Evolutionary conservation across 1,284 basidiomycete species (phyloP).

Genomic region (Porogramme epimiltina): DNA sequence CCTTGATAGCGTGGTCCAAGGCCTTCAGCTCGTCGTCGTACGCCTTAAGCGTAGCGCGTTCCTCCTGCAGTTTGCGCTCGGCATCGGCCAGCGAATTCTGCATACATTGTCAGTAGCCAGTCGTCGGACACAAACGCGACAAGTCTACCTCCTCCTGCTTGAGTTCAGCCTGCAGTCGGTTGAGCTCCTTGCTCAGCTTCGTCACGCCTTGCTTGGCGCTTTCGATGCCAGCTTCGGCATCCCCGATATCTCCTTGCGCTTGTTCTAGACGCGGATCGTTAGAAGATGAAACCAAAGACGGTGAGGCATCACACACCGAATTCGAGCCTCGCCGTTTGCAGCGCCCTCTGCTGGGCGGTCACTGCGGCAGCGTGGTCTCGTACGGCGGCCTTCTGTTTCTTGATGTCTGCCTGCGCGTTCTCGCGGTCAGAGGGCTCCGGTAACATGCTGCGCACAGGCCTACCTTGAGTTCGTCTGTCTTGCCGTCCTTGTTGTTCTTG

Average conservation of each 20-base stretch:
- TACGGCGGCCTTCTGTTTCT: constrained; percentile 78
- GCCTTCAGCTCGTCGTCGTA: constrained; percentile 89
- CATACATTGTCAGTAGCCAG: neutral
- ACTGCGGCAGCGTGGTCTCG: constrained; percentile 82
- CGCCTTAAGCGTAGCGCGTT: constrained; percentile 82
- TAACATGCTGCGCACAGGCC: constrained; percentile 8
- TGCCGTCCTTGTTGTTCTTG: constrained; percentile 97
- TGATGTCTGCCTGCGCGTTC: constrained; percentile 65
- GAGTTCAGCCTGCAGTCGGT: constrained; percentile 57
- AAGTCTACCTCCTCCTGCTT: constrained; percentile 54
- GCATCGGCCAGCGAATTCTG: constrained; percentile 65
- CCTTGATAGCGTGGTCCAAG: constrained; percentile 81
- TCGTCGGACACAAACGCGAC: neutral
- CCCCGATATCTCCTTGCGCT: constrained; percentile 77
- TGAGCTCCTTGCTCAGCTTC: constrained; percentile 67
- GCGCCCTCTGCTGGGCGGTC: constrained; percentile 87
- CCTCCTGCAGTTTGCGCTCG: constrained; percentile 76
- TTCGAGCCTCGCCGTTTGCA: constrained; percentile 87
- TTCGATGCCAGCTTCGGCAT: constrained; percentile 57
- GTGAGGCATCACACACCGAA: constrained; percentile 55
- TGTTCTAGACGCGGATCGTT: constrained; percentile 64
- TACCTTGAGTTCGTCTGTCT: constrained; percentile 93
- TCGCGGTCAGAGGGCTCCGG: neutral
- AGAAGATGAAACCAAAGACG: neutral
- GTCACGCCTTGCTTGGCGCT: constrained; percentile 63